These are phyloP conservation scores for Hymenoscyphus fraxineus DNA, from an alignment of 2,329 filamentous ascomycete genomes.

Conservation along the genomic window DNA sequence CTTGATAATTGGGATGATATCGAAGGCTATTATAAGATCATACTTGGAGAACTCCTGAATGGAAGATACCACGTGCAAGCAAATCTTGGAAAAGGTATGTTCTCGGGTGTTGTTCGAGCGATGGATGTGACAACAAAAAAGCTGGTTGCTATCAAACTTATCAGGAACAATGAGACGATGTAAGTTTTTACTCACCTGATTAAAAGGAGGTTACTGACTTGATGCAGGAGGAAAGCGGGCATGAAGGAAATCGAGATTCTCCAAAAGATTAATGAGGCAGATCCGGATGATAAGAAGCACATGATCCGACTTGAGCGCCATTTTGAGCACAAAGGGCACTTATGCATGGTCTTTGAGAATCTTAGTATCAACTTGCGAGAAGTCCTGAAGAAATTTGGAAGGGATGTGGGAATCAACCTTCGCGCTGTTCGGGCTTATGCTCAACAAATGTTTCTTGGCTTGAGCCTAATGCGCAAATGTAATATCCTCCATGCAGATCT, in stretches of 20 bases:
- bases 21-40: conserved; percentile 95
- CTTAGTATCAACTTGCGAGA: conserved; percentile 90
- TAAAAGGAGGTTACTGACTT: conserved; percentile 25
- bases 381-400: conserved; percentile 91
- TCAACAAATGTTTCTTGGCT: conserved; percentile 86
- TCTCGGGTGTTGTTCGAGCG: conserved; percentile 91
- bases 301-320: conserved; percentile 81
- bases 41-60: conserved; percentile 85
- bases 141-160: conserved; percentile 94
- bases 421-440: conserved; percentile 84
- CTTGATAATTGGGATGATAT: conserved; percentile 91
- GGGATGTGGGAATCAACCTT: conserved; percentile 88
- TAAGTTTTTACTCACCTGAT: conserved; percentile 32
- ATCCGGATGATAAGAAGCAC: conserved; percentile 87
- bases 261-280: conserved; percentile 78
- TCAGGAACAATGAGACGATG: conserved; percentile 93
- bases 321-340: conserved; percentile 91
- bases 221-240: conserved; percentile 68
- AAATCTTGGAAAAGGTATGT: conserved; percentile 88
- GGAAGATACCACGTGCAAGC: conserved; percentile 86
- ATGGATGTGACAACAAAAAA: conserved; percentile 70
- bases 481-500: conserved; percentile 94
- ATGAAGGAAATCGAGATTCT: conserved; percentile 93
- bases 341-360: conserved; percentile 97
- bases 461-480: conserved; percentile 84